These are phyloP conservation scores for Cornus kousa DNA, from an alignment of 148 eudicot genomes.

Conservation along the genomic window DNA sequence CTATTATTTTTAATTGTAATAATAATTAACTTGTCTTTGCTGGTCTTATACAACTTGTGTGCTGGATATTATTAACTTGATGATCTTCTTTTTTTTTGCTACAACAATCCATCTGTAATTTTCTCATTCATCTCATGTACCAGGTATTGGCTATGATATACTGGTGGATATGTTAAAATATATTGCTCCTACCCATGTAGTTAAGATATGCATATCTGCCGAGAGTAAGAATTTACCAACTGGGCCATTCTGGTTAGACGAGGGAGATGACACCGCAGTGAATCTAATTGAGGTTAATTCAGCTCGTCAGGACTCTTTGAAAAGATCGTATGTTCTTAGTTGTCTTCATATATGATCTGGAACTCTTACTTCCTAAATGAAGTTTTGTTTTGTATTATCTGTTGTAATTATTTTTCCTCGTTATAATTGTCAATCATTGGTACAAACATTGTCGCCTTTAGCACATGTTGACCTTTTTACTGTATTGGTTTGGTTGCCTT, in stretches of 20 bases:
- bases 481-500: not conserved
- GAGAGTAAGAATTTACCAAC: slow-evolving; percentile 67
- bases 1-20: not conserved
- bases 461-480: not conserved
- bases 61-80: not conserved
- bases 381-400: slow-evolving; percentile 4
- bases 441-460: not conserved
- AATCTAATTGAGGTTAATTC: slow-evolving; percentile 67
- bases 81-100: not conserved
- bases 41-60: not conserved
- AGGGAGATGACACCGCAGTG: slow-evolving; percentile 27
- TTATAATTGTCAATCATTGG: not conserved
- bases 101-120: not conserved
- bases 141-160: slow-evolving; percentile 80
- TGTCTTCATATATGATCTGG: not conserved
- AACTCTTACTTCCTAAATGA: not conserved
- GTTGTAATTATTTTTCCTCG: not conserved
- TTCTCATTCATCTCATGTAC: slow-evolving; percentile 11
- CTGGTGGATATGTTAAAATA: slow-evolving; percentile 74
- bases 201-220: slow-evolving; percentile 71
- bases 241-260: slow-evolving; percentile 79
- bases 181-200: slow-evolving; percentile 74
- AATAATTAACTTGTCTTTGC: not conserved
- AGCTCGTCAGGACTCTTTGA: slow-evolving; percentile 62
- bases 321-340: slow-evolving; percentile 67